Evolutionary conservation across 1,284 basidiomycete species (phyloP).

Genomic region (Ganoderma boninense): DNA sequence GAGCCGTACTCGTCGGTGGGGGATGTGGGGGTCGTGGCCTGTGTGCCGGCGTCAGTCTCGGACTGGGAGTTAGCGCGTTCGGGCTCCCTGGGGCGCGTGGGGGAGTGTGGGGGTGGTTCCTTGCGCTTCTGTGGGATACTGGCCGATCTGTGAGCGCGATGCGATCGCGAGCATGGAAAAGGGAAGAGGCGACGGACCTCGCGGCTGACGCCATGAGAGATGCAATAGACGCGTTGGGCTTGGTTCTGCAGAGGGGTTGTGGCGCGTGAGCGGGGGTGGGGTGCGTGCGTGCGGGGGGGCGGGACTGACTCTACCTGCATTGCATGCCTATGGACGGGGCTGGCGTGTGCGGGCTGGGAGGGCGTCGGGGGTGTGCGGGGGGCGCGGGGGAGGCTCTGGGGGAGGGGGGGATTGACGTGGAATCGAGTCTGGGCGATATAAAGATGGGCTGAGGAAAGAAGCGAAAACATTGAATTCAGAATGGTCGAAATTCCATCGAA

Average conservation of each 20-base stretch:
- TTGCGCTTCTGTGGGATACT: constrained; percentile 53
- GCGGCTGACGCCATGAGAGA: constrained; percentile 34
- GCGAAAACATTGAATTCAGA: constrained; percentile 46
- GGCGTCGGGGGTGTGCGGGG: constrained; percentile 15
- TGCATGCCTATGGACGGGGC: constrained; percentile 8
- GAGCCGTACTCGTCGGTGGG: constrained; percentile 59
- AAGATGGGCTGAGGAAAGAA: constrained; percentile 42
- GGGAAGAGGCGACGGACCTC: constrained; percentile 29
- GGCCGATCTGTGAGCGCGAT: constrained; percentile 19
- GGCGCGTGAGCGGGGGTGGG: constrained; percentile 5
- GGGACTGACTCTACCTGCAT: constrained; percentile 37
- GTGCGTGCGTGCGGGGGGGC: not conserved
- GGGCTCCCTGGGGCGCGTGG: constrained; percentile 25
- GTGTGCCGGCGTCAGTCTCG: constrained; percentile 27
- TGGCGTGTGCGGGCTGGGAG: constrained; percentile 6
- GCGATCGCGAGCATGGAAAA: not conserved
- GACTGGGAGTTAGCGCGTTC: constrained; percentile 31
- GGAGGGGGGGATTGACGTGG: constrained; percentile 39
- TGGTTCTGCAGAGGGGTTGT: constrained; percentile 10
- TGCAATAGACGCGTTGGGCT: constrained; percentile 27
- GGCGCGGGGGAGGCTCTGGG: constrained; percentile 29
- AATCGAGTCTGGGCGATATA: constrained; percentile 38
- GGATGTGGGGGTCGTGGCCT: constrained; percentile 37
- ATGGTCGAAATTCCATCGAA: constrained; percentile 44
- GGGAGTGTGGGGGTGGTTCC: constrained; percentile 41